Conservation (phyloP, 257 asterid genomes). For the Ophiorrhiza pumila region DNA sequence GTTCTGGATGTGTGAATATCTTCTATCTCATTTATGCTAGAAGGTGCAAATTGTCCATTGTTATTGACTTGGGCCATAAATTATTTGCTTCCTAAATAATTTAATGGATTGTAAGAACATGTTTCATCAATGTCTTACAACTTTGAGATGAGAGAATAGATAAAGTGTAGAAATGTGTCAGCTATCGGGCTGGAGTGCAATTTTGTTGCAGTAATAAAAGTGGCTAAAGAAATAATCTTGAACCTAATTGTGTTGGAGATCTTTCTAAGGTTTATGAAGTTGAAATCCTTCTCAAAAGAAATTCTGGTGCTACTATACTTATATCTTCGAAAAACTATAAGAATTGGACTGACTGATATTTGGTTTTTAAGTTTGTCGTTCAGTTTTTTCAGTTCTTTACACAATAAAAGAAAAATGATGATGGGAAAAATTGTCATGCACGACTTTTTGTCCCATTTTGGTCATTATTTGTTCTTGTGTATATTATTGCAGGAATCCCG, state of each 20-base stretch:
- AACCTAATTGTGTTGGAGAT: background rate
- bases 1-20: background rate
- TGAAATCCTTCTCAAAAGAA: background rate
- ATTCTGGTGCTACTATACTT: background rate
- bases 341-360: background rate
- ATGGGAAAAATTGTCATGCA: background rate
- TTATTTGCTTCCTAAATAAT: background rate
- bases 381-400: background rate
- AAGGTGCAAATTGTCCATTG: background rate
- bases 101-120: background rate
- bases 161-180: background rate
- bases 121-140: background rate
- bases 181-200: background rate
- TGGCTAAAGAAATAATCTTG: background rate
- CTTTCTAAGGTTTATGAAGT: background rate
- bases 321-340: background rate
- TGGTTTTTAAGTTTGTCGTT: background rate
- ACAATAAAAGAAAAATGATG: background rate
- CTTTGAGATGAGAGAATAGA: background rate
- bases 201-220: background rate
- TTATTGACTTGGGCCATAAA: background rate
- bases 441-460: slow-evolving; percentile 4
- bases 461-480: slow-evolving; percentile 23
- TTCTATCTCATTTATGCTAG: background rate
- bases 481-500: slow-evolving; percentile 78